Percentiles rank a stretch among this genome's conserved stretches.
These are phyloP conservation scores for Melampsora americana DNA, from an alignment of 1,284 basidiomycete genomes.

Conservation along the genomic window DNA sequence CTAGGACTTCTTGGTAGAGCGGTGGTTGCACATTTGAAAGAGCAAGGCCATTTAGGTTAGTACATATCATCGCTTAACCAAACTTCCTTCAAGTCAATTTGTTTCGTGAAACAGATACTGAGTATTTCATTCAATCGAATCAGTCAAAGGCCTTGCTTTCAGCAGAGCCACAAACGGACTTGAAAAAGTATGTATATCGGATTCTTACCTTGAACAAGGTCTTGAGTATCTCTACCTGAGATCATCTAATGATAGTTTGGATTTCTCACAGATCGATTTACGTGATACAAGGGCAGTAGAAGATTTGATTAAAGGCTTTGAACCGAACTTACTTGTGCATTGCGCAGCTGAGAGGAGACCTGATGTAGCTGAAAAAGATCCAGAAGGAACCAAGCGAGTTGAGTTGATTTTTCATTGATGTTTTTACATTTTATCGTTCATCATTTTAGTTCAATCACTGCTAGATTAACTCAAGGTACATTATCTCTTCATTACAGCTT, in stretches of 20 bases:
- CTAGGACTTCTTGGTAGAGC: constrained; percentile 8
- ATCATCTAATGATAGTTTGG: no score
- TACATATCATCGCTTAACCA: background rate
- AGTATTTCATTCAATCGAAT: background rate
- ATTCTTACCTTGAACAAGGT: constrained; percentile 55
- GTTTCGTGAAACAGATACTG: background rate
- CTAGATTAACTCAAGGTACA: no score
- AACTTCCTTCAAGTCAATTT: background rate
- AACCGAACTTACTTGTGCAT: constrained; percentile 68
- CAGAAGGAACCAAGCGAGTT: constrained; percentile 44
- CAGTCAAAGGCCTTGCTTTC: constrained; percentile 64
- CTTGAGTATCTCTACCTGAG: background rate
- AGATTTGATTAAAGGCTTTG: constrained; percentile 24
- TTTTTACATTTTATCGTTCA: background rate
- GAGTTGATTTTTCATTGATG: constrained; percentile 54
- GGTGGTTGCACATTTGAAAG: constrained; percentile 1
- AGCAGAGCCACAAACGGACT: constrained; percentile 63
- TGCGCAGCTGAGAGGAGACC: constrained; percentile 79
- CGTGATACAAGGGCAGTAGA: constrained; percentile 8
- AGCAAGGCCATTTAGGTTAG: background rate
- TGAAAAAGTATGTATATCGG: constrained; percentile 57
- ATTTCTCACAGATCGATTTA: background rate
- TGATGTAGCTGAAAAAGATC: constrained; percentile 73
- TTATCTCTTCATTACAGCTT: constrained; percentile 23
- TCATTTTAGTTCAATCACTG: no score